Evolutionary conservation across 352 stramenopile genomes (phyloP).

Genomic region (Globisporangium camurandrum): DNA sequence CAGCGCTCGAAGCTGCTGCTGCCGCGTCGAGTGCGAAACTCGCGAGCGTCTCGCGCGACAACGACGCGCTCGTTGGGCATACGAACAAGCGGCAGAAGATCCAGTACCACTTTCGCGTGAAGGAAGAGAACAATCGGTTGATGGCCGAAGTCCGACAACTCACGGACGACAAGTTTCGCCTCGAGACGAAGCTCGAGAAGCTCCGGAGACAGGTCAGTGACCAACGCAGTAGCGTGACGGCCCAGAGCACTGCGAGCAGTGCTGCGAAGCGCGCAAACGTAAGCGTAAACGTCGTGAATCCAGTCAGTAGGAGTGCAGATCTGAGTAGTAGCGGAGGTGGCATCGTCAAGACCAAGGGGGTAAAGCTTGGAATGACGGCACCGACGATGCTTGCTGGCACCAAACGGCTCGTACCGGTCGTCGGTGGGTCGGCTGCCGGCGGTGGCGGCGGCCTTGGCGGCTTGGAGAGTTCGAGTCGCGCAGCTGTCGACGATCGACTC

Average conservation of each 20-base stretch:
- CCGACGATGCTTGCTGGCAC: not conserved
- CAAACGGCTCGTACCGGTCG: constrained; percentile 13
- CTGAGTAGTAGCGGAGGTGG: constrained; percentile 5
- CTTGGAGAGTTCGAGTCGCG: constrained; percentile 12
- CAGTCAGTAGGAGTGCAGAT: too few species aligned
- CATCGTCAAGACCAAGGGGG: not conserved
- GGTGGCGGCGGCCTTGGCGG: constrained; percentile 3
- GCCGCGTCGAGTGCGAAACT: constrained; percentile 8
- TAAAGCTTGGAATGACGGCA: too few species aligned
- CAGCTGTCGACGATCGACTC: constrained; percentile 15
- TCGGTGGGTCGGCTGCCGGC: not conserved
- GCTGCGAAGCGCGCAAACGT: too few species aligned
- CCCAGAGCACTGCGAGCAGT: too few species aligned
- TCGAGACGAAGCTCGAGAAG: constrained; percentile 40
- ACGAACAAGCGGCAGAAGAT: constrained; percentile 80
- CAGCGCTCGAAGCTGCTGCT: constrained; percentile 15
- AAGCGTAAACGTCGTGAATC: too few species aligned
- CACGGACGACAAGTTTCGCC: constrained; percentile 54
- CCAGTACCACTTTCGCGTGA: constrained; percentile 74
- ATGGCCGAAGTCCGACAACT: constrained; percentile 58
- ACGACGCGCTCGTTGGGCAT: constrained; percentile 71
- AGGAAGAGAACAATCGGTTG: constrained; percentile 78
- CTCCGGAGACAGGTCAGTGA: too few species aligned
- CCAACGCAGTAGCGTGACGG: too few species aligned
- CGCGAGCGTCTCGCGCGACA: constrained; percentile 31